Conservation (phyloP, 345 rosid species). For the Hibiscus trionum region DNA sequence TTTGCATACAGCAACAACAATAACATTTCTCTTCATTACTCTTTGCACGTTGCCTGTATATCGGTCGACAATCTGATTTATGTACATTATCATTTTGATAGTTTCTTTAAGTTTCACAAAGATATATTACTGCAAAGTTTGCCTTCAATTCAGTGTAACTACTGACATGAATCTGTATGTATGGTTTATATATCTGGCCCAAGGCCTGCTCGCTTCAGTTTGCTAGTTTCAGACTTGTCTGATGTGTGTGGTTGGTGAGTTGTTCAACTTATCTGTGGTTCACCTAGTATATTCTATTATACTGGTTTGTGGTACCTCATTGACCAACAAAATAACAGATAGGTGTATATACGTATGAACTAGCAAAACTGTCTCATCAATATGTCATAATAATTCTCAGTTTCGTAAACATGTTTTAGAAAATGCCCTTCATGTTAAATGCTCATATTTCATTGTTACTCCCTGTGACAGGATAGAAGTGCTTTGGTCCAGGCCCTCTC, state of each 20-base stretch:
- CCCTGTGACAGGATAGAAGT: slow-evolving; percentile 57
- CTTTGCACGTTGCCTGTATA: neutral
- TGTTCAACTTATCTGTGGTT: neutral
- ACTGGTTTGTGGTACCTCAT: neutral
- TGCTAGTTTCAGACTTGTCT: neutral
- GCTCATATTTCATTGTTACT: neutral
- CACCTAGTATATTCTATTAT: neutral
- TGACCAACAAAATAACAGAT: neutral
- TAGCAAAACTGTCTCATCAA: neutral
- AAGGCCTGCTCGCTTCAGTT: neutral
- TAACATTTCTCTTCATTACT: neutral
- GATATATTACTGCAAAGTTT: neutral
- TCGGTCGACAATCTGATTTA: neutral
- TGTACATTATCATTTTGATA: neutral
- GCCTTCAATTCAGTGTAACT: neutral
- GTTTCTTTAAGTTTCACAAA: neutral
- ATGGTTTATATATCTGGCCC: neutral
- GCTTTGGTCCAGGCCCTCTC: slow-evolving; percentile 76
- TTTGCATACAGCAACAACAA: neutral
- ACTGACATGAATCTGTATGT: neutral
- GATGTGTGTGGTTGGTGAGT: neutral
- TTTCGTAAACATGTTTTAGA: neutral
- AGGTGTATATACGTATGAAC: neutral
- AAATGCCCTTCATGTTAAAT: neutral
- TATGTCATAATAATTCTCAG: neutral